A percentile compares a stretch with the other conserved stretches of the same genome.
Conservation (phyloP, 208 protist genomes). For the Trypanosoma congolense region DNA sequence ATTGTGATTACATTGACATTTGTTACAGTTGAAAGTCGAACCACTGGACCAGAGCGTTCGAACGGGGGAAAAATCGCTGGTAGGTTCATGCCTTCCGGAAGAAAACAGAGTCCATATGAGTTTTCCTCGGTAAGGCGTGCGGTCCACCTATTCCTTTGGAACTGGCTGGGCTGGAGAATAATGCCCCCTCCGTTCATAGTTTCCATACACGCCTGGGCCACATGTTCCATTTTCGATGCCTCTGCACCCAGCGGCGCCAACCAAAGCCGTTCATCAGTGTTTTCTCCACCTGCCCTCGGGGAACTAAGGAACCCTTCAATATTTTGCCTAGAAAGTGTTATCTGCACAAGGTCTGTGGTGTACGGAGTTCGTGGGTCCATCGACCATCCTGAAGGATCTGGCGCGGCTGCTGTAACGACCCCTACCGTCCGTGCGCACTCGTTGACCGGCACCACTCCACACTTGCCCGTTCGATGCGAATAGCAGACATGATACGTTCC, state of each 20-base stretch:
- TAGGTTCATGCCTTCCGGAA: background rate
- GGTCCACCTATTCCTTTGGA: slow-evolving; percentile 25
- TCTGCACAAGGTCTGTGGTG: slow-evolving; percentile 28
- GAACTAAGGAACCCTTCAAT: slow-evolving; percentile 11
- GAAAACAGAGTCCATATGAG: slow-evolving; percentile 72
- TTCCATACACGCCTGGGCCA: slow-evolving; percentile 33
- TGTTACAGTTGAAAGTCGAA: slow-evolving; percentile 42
- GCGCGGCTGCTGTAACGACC: slow-evolving; percentile 34
- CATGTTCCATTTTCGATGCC: slow-evolving; percentile 31
- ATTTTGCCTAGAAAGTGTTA: slow-evolving; percentile 29
- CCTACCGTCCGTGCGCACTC: slow-evolving; percentile 81
- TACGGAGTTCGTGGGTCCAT: slow-evolving; percentile 47
- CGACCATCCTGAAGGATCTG: slow-evolving; percentile 51
- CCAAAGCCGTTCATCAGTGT: slow-evolving; percentile 29
- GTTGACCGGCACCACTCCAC: slow-evolving; percentile 19
- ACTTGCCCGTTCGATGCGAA: slow-evolving; percentile 42
- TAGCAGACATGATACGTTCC: slow-evolving; percentile 82
- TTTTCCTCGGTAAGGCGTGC: slow-evolving; percentile 13
- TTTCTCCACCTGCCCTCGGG: slow-evolving; percentile 3
- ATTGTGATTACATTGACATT: slow-evolving; percentile 26
- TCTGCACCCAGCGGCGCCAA: slow-evolving; percentile 18
- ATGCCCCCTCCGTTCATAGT: slow-evolving; percentile 15
- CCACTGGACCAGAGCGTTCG: slow-evolving; percentile 40
- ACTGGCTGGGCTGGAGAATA: slow-evolving; percentile 27
- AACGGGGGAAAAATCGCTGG: slow-evolving; percentile 53